Conservation (phyloP, 345 rosid species). For the Populus nigra region DNA sequence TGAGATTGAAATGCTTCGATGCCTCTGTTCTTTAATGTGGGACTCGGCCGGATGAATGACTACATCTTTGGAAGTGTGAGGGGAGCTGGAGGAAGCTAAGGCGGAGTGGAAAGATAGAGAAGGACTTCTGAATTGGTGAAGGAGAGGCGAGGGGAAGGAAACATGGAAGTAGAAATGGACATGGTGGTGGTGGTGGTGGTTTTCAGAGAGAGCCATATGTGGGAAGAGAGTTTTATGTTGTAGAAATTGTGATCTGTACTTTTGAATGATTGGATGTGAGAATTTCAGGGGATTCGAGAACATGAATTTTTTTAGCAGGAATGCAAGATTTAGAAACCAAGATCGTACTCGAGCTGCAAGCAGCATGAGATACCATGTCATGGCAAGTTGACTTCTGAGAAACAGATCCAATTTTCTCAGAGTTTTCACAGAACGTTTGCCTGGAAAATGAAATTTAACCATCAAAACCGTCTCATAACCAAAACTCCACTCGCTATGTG, state of each 20-base stretch:
- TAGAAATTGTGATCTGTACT: conserved; percentile 7
- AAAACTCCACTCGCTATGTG: neutral
- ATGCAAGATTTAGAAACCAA: neutral
- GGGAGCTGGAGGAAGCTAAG: no score
- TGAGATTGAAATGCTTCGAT: conserved; percentile 33
- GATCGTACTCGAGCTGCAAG: neutral
- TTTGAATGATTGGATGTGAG: conserved; percentile 25
- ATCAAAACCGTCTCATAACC: no score
- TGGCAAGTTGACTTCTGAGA: neutral
- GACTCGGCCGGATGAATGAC: conserved; percentile 45
- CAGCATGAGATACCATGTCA: conserved; percentile 1
- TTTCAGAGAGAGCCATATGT: conserved; percentile 6
- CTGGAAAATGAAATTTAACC: no score
- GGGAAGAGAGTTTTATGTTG: conserved; percentile 3
- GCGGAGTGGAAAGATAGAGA: no score
- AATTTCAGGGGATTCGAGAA: conserved; percentile 37
- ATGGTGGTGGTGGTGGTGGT: neutral
- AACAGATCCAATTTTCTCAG: no score
- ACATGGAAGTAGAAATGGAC: conserved; percentile 6
- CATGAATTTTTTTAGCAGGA: conserved; percentile 18
- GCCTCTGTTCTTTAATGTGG: conserved; percentile 34
- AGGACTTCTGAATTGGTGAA: no score
- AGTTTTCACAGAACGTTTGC: no score
- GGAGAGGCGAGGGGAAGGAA: neutral
- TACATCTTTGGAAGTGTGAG: no score